Conservation (phyloP, 1,139 yeast species). For the Suhomyces terraborum region DNA sequence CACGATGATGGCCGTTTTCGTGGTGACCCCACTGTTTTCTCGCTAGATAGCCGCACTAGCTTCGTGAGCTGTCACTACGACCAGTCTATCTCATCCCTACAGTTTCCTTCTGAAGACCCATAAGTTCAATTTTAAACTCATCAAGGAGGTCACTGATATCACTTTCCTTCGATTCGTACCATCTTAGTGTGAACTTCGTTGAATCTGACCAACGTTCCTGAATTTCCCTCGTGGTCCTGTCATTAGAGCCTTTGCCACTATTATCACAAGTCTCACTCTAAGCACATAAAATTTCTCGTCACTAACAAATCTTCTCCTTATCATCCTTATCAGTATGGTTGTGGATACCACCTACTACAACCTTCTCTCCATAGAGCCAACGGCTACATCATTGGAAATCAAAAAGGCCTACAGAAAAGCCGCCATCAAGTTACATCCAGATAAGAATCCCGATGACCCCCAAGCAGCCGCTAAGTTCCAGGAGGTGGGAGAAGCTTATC, state of each 20-base stretch:
- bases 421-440: conserved; percentile 91
- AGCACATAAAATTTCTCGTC: conserved; percentile 5
- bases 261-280: conserved; percentile 3
- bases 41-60: no score
- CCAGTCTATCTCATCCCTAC: no score
- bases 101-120: no score
- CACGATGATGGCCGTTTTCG: no score
- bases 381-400: conserved; percentile 80
- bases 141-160: no score
- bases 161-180: no score
- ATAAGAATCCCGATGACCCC: conserved; percentile 89
- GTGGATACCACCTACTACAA: conserved; percentile 92
- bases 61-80: no score
- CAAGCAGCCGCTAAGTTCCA: conserved; percentile 72
- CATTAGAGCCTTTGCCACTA: background rate
- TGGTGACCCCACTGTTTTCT: no score
- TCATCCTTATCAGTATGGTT: conserved; percentile 56
- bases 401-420: conserved; percentile 91
- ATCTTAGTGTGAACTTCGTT: no score
- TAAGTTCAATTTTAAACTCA: no score
- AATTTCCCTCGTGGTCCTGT: background rate
- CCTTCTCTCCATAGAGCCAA: conserved; percentile 61
- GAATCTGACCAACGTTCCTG: no score
- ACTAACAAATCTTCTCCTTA: background rate
- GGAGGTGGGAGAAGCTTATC: conserved; percentile 78